A percentile compares a stretch with the other conserved stretches of the same genome.
phyloP scores from a whole-genome alignment of 495 filamentous ascomycete genomes.

The Lasiosphaeris hirsuta region DNA sequence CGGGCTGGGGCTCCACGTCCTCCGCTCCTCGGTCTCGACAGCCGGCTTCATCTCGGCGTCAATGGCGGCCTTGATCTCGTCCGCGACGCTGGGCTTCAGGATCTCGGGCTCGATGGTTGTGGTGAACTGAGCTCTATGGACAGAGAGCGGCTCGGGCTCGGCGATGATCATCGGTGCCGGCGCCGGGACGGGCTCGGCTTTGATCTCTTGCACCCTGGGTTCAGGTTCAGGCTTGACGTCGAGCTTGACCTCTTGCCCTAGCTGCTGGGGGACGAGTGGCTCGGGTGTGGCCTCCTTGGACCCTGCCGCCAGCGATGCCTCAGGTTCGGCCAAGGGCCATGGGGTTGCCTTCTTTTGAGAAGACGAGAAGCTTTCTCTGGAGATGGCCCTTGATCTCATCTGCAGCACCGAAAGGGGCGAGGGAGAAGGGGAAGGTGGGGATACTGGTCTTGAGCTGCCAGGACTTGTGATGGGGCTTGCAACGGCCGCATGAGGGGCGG shows the following conservation, averaged over 20 bases:
- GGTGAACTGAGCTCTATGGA: too few relatives aligned
- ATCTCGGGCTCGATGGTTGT: not conserved
- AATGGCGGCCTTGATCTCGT: constrained; percentile 4
- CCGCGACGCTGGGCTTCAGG: not conserved
- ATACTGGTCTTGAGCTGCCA: constrained; percentile 16
- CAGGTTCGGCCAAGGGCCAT: constrained; percentile 19
- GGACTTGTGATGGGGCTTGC: constrained; percentile 18
- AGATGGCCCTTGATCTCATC: constrained; percentile 24
- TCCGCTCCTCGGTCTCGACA: not conserved
- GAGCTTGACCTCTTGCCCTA: not conserved
- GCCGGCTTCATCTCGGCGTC: constrained; percentile 15
- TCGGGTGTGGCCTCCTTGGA: constrained; percentile 9
- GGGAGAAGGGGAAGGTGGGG: constrained; percentile 12
- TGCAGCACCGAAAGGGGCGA: constrained; percentile 21
- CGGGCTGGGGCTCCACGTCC: not conserved
- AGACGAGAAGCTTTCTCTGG: constrained; percentile 14
- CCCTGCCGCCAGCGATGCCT: constrained; percentile 4
- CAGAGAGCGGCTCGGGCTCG: not conserved
- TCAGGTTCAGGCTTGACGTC: not conserved
- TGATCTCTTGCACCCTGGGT: not conserved
- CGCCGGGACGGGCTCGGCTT: not conserved
- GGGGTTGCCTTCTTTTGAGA: constrained; percentile 15
- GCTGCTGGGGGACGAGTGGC: not conserved
- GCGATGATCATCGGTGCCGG: not conserved
- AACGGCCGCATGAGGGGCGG: constrained; percentile 7